These are phyloP conservation scores for Tetradesmus lagerheimii DNA, from an alignment of 139 green algal genomes.

Conservation along the genomic window DNA sequence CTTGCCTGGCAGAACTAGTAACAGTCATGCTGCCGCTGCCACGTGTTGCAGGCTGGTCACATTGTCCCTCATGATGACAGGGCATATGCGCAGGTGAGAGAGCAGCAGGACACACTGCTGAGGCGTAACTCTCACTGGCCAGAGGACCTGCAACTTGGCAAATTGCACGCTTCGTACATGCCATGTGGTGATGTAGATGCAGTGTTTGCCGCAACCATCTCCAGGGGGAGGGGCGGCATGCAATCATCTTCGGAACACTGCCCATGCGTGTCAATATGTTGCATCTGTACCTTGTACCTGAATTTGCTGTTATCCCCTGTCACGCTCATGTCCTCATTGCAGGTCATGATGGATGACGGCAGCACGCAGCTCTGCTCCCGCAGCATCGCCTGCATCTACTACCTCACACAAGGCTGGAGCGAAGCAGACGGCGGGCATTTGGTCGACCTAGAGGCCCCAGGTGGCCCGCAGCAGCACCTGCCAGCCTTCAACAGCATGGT, in stretches of 20 bases:
- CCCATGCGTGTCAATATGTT: no score
- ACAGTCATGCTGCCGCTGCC: background rate
- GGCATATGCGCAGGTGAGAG: slow-evolving; percentile 56
- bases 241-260: no score
- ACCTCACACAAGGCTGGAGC: slow-evolving; percentile 53
- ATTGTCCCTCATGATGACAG: slow-evolving; percentile 63
- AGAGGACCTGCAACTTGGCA: no score
- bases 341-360: slow-evolving; percentile 58
- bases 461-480: slow-evolving; percentile 20
- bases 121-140: no score
- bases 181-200: no score
- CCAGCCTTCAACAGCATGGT: slow-evolving; percentile 55
- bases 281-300: no score
- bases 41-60: slow-evolving; percentile 25
- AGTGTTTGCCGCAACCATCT: no score
- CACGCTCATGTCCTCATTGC: background rate
- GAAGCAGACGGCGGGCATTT: slow-evolving; percentile 53
- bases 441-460: slow-evolving; percentile 52
- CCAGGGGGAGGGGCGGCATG: no score
- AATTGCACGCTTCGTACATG: no score
- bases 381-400: slow-evolving; percentile 55
- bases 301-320: background rate
- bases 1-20: no score
- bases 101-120: no score
- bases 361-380: slow-evolving; percentile 48